These are phyloP conservation scores for Tolypocladium amazonense DNA, from an alignment of 2,329 filamentous ascomycete genomes.

Conservation along the genomic window DNA sequence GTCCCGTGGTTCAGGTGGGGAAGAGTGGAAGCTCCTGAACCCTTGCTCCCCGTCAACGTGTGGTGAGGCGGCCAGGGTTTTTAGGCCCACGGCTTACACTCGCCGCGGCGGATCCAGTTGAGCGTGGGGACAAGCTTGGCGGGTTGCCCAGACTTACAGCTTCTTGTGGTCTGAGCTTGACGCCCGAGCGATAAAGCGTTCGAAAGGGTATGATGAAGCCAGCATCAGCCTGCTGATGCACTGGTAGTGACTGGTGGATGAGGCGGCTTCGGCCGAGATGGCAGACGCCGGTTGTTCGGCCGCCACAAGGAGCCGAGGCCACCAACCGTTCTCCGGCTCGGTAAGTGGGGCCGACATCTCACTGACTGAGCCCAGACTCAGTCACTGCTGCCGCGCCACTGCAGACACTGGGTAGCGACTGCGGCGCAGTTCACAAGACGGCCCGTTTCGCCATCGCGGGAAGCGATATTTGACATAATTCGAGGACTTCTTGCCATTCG, in stretches of 20 bases:
- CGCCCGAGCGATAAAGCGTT: neutral
- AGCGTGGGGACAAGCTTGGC: neutral
- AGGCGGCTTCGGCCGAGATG: neutral
- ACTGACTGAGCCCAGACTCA: neutral
- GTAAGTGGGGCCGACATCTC: constrained; percentile 1
- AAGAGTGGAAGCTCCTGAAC: neutral
- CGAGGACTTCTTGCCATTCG: neutral
- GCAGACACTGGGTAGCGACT: neutral
- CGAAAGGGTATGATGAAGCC: neutral
- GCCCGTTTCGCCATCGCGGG: neutral
- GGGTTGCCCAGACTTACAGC: neutral
- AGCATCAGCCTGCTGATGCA: neutral
- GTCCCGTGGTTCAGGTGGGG: neutral
- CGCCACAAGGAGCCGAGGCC: neutral
- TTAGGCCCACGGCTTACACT: neutral
- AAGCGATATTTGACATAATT: neutral
- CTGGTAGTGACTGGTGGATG: neutral
- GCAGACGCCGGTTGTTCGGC: neutral
- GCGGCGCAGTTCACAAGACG: neutral
- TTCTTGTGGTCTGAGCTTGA: neutral
- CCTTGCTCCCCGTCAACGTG: neutral
- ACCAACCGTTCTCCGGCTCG: neutral
- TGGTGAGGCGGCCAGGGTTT: neutral
- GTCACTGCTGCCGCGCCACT: neutral
- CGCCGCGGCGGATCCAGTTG: neutral